Percentiles rank a stretch among this genome's conserved stretches.
These are phyloP conservation scores for Apiospora kogelbergensis DNA, from an alignment of 2,329 filamentous ascomycete genomes.

Conservation along the genomic window DNA sequence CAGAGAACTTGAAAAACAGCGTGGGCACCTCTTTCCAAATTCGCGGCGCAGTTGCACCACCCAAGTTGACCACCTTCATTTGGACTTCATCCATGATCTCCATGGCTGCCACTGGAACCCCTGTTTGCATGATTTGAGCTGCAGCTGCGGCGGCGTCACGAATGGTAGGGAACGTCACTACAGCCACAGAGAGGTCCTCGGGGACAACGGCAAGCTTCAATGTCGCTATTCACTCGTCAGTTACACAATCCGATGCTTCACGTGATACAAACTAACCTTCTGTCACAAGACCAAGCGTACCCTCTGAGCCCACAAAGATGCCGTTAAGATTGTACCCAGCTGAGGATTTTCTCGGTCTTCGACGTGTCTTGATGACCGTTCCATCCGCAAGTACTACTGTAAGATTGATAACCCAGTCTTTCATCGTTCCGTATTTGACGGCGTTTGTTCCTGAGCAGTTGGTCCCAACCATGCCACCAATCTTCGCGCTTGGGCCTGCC, in stretches of 20 bases:
- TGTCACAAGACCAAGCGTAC: conserved; percentile 77
- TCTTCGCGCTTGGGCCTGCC: conserved; percentile 64
- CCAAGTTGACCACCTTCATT: conserved; percentile 79
- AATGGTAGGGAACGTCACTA: conserved; percentile 77
- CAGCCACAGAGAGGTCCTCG: conserved; percentile 73
- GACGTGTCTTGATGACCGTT: conserved; percentile 74
- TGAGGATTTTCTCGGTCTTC: conserved; percentile 76
- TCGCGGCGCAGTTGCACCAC: conserved; percentile 65
- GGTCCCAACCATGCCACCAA: conserved; percentile 81
- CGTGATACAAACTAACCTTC: conserved; percentile 47
- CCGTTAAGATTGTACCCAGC: conserved; percentile 82
- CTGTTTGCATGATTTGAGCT: conserved; percentile 72
- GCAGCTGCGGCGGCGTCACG: conserved; percentile 74
- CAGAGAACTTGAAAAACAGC: conserved; percentile 84
- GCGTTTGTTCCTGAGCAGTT: conserved; percentile 79
- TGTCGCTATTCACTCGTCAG: conserved; percentile 51
- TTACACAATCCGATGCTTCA: not conserved
- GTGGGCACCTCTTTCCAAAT: conserved; percentile 77
- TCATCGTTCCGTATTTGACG: conserved; percentile 82
- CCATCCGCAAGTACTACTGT: conserved; percentile 80
- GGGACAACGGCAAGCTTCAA: conserved; percentile 78
- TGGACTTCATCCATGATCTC: conserved; percentile 89
- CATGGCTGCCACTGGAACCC: conserved; percentile 73
- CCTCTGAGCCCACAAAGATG: conserved; percentile 79
- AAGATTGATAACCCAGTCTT: conserved; percentile 82